Base-by-base conservation (phyloP, 2,329 filamentous ascomycete genomes). In the Trichoderma cornu-damae region DNA sequence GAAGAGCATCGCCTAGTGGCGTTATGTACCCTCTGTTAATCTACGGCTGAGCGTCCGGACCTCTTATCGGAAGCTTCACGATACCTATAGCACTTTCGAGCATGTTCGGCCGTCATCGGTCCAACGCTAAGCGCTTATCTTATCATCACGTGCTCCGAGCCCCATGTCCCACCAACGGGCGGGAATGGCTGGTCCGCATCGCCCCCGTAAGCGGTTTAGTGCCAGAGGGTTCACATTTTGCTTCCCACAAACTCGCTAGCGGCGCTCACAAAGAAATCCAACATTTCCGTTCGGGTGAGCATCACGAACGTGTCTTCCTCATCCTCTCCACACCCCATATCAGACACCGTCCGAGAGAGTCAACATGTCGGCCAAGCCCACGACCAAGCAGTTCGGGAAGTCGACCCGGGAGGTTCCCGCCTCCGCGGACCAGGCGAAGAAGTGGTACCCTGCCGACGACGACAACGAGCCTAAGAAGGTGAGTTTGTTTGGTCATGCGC, bases 361-460 rank as follows among this genome's bases (percentile, higher is more conserved):
- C 79, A 85, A 76, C 68, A 90, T 90, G 87, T 88, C 87, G 81
- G 79, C 79, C 70, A 86, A 88, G 85, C 78, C 79, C 72, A 81
- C 84, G 80, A 89, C 87, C 74, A 96, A 96, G 90, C 93, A 89
- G 84, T 96, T 96, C 85, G 91, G 91, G 82, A 94, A 94, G 86
- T 90, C 90, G 80, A 89, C 90, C 82, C 87, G 93, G 82, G 84
- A 88, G 78, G 87, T 96, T 78, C 91, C 89, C 77, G 85, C 89
- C 79, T 78, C 83, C 78, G 82, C 83, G 75, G 86, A 96, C 79
- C 96, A 95, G 89, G 93, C 93, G 73, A 86, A 89, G 84, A 97
- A 96, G 84, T 99, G 93, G 90, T 99, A 99, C 83, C 90, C 91
- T 77, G 89, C 90, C 75, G 89, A 95, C 78, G 93, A 96, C 79